Base-by-base conservation (phyloP, 2,329 filamentous ascomycete species). In the Alternaria triticina region DNA sequence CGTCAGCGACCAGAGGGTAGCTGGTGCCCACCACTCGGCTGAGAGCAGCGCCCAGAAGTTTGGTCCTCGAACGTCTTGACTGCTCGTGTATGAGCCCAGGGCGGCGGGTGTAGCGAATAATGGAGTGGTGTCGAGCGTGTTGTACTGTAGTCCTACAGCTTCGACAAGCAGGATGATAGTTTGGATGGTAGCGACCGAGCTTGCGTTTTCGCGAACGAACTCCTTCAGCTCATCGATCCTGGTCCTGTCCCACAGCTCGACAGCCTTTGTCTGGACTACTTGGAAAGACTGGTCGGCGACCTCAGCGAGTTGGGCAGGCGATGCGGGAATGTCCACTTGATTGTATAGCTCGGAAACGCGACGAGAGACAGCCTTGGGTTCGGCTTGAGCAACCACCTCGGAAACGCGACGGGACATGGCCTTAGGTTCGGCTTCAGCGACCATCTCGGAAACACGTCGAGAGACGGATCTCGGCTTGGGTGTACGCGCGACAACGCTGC, bases 21-120 rank as follows among this genome's bases (percentile, higher is more conserved):
- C 88, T 0, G 94, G 91, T 0, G 88, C 89, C 95, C 95, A 98
- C 86, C 97, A 98, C 25, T 87, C 86, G 43, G 86, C 83, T 1
- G 91, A 92, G 40, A 97, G 81, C 9, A 97, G 83, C 28, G 90
- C 81, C 80, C 96, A 96, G 71, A 97, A 84, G 79, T 98, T 92
- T 0, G 94, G 93, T 20, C 96, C 80, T 72, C 88, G 86, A 65
- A 97, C 84, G 3, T 88, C 83, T 67, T 88, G 85, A 65, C 88
- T 86, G 7, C 83, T 81, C 13, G 87, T 87, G 60, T 85, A 83
- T 22, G 92, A 78, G 20, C 83, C 78, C 12, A 79, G 70, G 57
- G 91, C 78, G 28, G 89, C 85, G 6, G 92, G 91, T 54, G 94
- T 84, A 62, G 91, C 90, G 77, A 94, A 90, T 65, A 91, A 87